These are phyloP conservation scores for Arctium minus DNA, from an alignment of 129 eudicot species.

Conservation along the genomic window DNA sequence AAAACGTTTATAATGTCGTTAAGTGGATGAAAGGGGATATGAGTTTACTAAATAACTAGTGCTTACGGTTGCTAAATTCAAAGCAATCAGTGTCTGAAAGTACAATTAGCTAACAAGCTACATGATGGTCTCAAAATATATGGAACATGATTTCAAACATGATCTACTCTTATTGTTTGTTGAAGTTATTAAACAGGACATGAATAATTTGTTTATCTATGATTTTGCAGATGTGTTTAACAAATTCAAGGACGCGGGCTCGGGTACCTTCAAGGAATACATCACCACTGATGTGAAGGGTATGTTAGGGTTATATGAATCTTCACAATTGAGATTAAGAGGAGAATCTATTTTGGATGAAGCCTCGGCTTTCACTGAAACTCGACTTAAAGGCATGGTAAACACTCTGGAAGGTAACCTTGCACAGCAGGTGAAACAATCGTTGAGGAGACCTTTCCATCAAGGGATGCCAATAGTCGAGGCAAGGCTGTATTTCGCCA, in stretches of 20 bases:
- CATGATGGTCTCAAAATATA: background rate
- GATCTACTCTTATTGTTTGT: background rate
- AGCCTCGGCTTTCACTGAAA: background rate
- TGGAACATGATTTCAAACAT: background rate
- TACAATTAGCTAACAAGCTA: background rate
- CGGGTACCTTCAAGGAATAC: constrained; percentile 15
- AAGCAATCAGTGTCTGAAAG: background rate
- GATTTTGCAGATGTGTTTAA: constrained; percentile 15
- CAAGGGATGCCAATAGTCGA: constrained; percentile 23
- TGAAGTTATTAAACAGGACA: background rate
- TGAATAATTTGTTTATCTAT: background rate
- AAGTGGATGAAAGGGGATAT: background rate
- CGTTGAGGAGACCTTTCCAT: constrained; percentile 17
- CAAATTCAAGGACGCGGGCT: constrained; percentile 10
- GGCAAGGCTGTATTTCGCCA: constrained; percentile 22
- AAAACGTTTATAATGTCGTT: background rate
- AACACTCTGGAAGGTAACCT: constrained; percentile 23
- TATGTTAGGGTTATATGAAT: constrained; percentile 39
- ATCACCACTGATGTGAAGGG: constrained; percentile 21
- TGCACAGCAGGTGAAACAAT: constrained; percentile 15
- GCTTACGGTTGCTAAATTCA: background rate
- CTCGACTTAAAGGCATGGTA: constrained; percentile 15
- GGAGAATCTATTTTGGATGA: background rate
- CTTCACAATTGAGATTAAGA: constrained; percentile 11
- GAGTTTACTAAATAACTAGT: background rate